Evolutionary conservation across 805 yeast genomes (phyloP), one percentile per base, ranked within the genome.

Genomic region (Yamadazyma insecticola): DNA sequence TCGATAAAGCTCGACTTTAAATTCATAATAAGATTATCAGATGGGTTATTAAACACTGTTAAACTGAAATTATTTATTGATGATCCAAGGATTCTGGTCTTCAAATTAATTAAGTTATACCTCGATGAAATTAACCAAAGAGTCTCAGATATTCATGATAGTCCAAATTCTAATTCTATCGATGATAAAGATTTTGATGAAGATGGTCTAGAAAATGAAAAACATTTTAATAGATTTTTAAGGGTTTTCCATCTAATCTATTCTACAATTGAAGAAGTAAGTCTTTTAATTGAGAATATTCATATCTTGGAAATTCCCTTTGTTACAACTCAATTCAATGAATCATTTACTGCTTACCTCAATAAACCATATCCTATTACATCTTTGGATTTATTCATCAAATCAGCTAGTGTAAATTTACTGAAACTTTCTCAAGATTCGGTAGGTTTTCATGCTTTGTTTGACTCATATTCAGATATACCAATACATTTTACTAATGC

Each of bases 361-460:
- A 29, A 39, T 3, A 31, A 35, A 5, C 29, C 33, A 6, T 30
- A 20, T 11, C 60, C 60, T 8, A 26, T 30, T 6, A 41, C 51
- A 9, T 49, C 51, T 1, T 39, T 58, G 14, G 55, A 53, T 8
- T 21, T 60, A 10, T 33, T 35, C 17, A 32, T 48, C 13, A 57
- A 56, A 29, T 44, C 58, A 1, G 30, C 50, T 11, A 55, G 43
- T 24, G 53, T 42, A 25, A 64, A 39, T 43, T 46, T 39, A 29
- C 41, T 28, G 32, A 41, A 50, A 32, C 25, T 60, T 22, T 23
- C 36, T 24, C 14, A 44, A 21, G 32, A 44, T 36, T 23, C 65
- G 28, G 68, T 71, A 4, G 72, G 71, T 1, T 66, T 55, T 38
- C 63, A 61, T 24, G 56, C 57, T 5, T 44, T 62, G 12, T 66